Base-by-base conservation (phyloP, 805 yeast genomes). In the Candida cerambycidarum region DNA sequence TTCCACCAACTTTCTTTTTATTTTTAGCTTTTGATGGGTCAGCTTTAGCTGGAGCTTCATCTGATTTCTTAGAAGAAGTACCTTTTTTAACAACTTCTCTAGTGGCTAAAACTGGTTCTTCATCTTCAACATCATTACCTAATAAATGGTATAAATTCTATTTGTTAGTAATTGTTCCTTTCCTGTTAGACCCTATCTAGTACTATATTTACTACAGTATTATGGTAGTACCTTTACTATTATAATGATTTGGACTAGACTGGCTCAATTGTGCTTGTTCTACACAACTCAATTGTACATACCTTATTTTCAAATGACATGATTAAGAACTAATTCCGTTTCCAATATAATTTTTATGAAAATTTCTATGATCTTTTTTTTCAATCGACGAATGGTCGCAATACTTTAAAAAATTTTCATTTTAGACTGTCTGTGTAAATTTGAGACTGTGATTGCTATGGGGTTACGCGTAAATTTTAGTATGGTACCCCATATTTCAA, bases 41-140 rank as follows among this genome's bases (percentile, higher is more conserved):
- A 52, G 93, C 89, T 53, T 83, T 77, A 55, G 90, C 78, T 60
- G 93, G 90, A 47, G 93, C 80, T 48, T 73, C 82, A 63, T 87
- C 96, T 48, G 82, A 67, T 79, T 90, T 90, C 80, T 85, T 89
- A 62, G 93, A 83, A 50, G 95, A 82, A 57, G 92, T 83, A 70
- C 71, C 70, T 75, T 82, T 79, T 80, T 83, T 88, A 65, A 85
- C 93, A 53, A 86, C 65, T 70, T 86, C 95, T 75, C 71, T 83
- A 10, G 42, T 11, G 54, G 77, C 67, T 28, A 73, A 63, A 43
- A 67, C 79, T 43, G 73, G 73, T 61, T 74, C 78, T 59, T 80
- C 85, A 70, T 83, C 95, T 65, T 85, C 90, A 58, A 85, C 87
- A 76, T 87, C 95, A 81, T 87, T 86, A 68, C 85, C 93, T 75